Conservation (phyloP, 139 green algal genomes). For the Micractinium sp. region DNA sequence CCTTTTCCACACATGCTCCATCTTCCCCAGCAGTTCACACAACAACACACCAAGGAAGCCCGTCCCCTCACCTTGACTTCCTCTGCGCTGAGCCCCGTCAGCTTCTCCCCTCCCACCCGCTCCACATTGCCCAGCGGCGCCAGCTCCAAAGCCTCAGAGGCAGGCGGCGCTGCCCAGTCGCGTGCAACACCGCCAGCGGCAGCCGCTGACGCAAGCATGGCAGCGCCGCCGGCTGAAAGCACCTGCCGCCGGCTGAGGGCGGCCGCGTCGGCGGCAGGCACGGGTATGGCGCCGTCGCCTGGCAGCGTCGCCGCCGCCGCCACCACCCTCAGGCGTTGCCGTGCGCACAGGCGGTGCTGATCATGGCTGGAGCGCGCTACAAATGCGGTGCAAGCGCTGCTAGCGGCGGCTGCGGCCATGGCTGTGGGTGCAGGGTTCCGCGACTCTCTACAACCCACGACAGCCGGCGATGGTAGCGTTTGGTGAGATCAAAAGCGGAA, state of each 20-base stretch:
- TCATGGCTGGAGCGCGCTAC: too few relatives aligned
- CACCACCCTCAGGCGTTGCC: background rate
- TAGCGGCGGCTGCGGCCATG: too few relatives aligned
- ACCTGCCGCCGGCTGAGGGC: constrained; percentile 3
- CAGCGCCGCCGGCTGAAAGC: background rate
- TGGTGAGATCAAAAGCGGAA: too few relatives aligned
- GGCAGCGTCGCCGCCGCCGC: background rate
- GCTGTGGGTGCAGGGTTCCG: too few relatives aligned
- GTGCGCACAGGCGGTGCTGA: too few relatives aligned
- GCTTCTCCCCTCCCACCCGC: constrained; percentile 58
- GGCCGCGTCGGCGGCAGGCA: background rate
- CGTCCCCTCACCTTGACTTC: constrained; percentile 47
- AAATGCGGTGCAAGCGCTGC: too few relatives aligned
- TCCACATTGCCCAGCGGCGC: constrained; percentile 52
- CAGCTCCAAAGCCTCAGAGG: constrained; percentile 49
- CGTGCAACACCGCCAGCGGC: background rate
- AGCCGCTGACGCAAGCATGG: background rate
- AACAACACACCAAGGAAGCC: background rate
- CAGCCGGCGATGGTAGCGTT: too few relatives aligned
- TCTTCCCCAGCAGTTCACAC: too few relatives aligned
- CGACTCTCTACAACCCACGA: too few relatives aligned
- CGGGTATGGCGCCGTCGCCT: background rate
- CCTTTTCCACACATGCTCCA: too few relatives aligned
- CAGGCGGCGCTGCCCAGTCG: background rate
- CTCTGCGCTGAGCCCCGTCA: constrained; percentile 41